Percentiles rank a stretch among this genome's conserved stretches.
Evolutionary conservation across 148 eudicot genomes (phyloP).

Genomic region (Euryodendron excelsum): DNA sequence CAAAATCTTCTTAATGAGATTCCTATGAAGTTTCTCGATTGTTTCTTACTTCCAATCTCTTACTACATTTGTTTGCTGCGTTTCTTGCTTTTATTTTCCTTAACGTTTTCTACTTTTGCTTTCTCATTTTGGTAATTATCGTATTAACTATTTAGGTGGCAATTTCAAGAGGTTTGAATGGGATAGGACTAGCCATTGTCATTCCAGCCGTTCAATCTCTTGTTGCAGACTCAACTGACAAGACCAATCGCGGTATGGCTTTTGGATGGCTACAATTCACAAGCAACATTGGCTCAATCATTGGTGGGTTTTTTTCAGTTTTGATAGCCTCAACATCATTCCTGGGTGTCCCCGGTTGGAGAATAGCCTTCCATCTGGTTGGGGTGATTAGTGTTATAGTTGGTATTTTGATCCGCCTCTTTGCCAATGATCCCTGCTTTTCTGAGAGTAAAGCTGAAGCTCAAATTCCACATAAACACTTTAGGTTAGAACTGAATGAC

Average conservation of each 20-base stretch:
- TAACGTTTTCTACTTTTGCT: no score
- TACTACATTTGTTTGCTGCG: no score
- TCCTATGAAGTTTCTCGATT: no score
- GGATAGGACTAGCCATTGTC: constrained; percentile 90
- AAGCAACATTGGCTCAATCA: constrained; percentile 62
- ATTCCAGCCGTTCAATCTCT: constrained; percentile 79
- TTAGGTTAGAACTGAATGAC: constrained; percentile 47
- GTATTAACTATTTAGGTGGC: constrained; percentile 68
- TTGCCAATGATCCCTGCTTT: constrained; percentile 71
- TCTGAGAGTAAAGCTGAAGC: constrained; percentile 22
- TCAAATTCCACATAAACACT: constrained; percentile 25
- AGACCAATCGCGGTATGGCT: constrained; percentile 80
- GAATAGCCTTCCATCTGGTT: constrained; percentile 80
- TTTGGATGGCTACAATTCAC: constrained; percentile 85
- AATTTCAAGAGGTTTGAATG: constrained; percentile 78
- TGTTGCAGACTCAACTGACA: constrained; percentile 88
- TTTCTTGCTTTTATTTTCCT: no score
- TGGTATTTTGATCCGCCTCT: constrained; percentile 68
- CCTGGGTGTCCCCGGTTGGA: constrained; percentile 94
- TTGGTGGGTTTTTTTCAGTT: constrained; percentile 65
- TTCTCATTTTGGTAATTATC: no score
- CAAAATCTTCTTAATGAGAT: no score
- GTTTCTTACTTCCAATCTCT: no score
- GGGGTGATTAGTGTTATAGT: constrained; percentile 66
- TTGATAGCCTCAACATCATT: constrained; percentile 63